Evolutionary conservation across 331 rosid species (phyloP).

Genomic region (Stylosanthes scabra): DNA sequence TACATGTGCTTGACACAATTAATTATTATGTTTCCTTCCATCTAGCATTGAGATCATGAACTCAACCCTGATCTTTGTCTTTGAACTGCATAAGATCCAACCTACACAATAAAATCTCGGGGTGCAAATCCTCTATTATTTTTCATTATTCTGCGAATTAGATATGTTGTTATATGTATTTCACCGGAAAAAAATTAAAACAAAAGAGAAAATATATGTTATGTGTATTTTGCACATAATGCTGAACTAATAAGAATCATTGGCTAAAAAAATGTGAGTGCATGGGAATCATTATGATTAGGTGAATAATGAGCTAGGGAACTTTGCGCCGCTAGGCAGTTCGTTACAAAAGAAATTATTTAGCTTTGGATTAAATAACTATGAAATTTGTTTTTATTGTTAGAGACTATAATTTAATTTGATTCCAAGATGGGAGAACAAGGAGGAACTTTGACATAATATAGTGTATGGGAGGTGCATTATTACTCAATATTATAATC

Average conservation of each 20-base stretch:
- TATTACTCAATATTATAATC: neutral
- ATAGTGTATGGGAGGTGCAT: neutral
- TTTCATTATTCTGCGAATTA: conserved; percentile 24
- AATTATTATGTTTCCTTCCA: conserved; percentile 37
- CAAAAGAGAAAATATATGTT: too few relatives aligned
- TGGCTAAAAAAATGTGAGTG: conserved; percentile 30
- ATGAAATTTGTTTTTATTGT: conserved; percentile 6
- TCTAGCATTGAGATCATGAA: conserved; percentile 41
- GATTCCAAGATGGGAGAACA: conserved; percentile 14
- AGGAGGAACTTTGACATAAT: conserved; percentile 15
- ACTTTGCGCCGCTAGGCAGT: conserved; percentile 26
- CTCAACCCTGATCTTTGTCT: conserved; percentile 51
- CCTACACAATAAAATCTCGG: conserved; percentile 37
- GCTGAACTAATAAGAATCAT: too few relatives aligned
- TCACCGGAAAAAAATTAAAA: too few relatives aligned
- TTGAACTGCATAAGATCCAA: conserved; percentile 46
- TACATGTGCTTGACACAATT: conserved; percentile 45
- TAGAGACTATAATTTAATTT: conserved; percentile 6
- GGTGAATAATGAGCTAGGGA: conserved; percentile 10
- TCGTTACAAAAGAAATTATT: conserved; percentile 22
- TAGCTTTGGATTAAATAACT: conserved; percentile 25
- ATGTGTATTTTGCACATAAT: neutral
- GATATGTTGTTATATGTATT: neutral
- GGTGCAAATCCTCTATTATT: conserved; percentile 22
- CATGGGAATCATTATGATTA: conserved; percentile 39